A percentile compares a stretch with the other conserved stretches of the same genome.
phyloP scores from a whole-genome alignment of 2,329 filamentous ascomycete genomes.

The Diaporthe nobilis region DNA sequence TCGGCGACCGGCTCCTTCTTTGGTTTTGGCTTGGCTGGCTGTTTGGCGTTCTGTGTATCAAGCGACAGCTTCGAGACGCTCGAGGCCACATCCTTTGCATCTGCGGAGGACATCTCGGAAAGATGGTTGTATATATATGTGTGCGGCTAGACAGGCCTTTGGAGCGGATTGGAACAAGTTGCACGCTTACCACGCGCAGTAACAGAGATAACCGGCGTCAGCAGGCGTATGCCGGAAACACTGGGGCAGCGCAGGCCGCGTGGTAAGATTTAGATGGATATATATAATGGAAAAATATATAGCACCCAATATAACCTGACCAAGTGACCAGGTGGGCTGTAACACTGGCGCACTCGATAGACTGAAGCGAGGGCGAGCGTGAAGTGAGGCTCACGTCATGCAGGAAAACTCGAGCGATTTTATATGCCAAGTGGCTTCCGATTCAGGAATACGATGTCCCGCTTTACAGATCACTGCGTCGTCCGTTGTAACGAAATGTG shows the following conservation, averaged over 20 bases:
- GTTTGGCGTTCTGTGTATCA: conserved; percentile 44
- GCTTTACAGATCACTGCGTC: background rate
- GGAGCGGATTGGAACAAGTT: conserved; percentile 4
- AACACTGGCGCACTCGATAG: background rate
- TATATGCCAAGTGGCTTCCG: background rate
- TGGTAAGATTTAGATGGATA: background rate
- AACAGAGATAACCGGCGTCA: background rate
- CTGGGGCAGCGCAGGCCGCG: background rate
- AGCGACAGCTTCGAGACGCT: conserved; percentile 51
- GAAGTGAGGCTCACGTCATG: background rate
- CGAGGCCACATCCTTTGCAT: conserved; percentile 40
- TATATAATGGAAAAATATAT: background rate
- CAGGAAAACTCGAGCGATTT: conserved; percentile 1
- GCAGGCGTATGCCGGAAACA: background rate
- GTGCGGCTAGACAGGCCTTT: background rate
- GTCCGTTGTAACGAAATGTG: conserved; percentile 7
- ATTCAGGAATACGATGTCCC: background rate
- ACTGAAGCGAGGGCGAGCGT: background rate
- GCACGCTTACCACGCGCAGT: background rate
- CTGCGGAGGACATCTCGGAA: conserved; percentile 39
- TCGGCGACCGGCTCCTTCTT: conserved; percentile 69
- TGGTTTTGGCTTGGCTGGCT: conserved; percentile 47
- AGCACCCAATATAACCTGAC: background rate
- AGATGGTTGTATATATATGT: background rate
- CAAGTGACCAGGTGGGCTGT: background rate